These are phyloP conservation scores for Serendipita sp. DNA, from an alignment of 768 basidiomycete species.

Conservation along the genomic window DNA sequence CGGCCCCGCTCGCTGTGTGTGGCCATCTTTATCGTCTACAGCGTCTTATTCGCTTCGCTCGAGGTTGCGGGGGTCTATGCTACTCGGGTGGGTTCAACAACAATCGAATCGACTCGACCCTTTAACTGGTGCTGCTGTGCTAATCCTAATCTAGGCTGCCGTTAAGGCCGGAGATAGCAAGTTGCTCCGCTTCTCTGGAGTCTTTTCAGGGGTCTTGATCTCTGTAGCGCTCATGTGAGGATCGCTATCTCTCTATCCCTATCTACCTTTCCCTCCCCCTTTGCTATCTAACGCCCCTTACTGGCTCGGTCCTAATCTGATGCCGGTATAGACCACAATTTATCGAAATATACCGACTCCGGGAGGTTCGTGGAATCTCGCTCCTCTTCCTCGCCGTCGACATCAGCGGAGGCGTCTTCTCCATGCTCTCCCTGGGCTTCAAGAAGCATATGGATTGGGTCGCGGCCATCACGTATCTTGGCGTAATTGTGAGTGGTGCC, in stretches of 20 bases:
- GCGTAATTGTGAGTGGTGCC: conserved; percentile 37
- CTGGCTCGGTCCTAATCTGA: conserved; percentile 6
- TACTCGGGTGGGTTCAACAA: conserved; percentile 28
- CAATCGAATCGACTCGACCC: too few relatives aligned
- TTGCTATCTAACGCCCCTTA: background rate
- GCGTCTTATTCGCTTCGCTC: conserved; percentile 36
- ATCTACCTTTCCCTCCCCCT: too few relatives aligned
- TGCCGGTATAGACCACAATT: conserved; percentile 46
- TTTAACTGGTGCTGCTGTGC: background rate
- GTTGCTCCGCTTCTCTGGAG: conserved; percentile 42
- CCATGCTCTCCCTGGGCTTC: conserved; percentile 52
- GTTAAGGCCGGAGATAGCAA: conserved; percentile 23
- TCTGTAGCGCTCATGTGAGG: conserved; percentile 32
- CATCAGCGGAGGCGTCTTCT: conserved; percentile 54
- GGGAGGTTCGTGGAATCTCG: conserved; percentile 53
- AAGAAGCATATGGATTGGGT: conserved; percentile 45
- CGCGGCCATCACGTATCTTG: conserved; percentile 44
- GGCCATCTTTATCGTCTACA: conserved; percentile 16
- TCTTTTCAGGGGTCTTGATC: conserved; percentile 43
- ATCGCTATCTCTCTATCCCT: conserved; percentile 11
- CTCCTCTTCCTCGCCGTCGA: conserved; percentile 56
- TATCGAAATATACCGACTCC: conserved; percentile 52
- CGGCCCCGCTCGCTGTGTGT: conserved; percentile 20
- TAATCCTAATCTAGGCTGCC: conserved; percentile 21
- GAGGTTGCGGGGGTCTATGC: conserved; percentile 47